Evolutionary conservation across 176 grass and related monocot genomes (phyloP), one percentile per base, ranked within the genome.

Genomic region (Cenchrus fungigraminus): DNA sequence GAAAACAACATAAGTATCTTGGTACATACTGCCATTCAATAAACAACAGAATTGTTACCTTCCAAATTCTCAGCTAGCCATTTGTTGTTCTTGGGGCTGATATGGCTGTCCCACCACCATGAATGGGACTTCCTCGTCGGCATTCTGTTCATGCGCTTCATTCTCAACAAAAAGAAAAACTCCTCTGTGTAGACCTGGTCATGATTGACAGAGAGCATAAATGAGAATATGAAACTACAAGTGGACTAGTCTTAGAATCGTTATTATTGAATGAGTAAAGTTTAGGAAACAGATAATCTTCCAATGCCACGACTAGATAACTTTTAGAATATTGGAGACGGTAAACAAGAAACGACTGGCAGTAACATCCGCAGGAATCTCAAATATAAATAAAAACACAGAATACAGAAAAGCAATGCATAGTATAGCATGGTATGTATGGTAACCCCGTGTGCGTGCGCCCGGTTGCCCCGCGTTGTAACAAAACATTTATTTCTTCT

Each of bases 101-200:
- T 92, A 80, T 98, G 93, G 76, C 96, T 94, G 73, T 94, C 93
- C 96, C 93, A 98, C 96, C 93, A 95, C 93, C 91, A 98, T 70
- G 96, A 95, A 85, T 98, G 89, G 53, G 93, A 90, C 73, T 98
- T 98, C 50, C 76, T 92, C 8, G 91, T 92, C 74, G 74, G 87
- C 82, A 92, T 90, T 69, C 93, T 89, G 9, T 92, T 85, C 93
- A 98, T 95, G 67, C 88, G 85, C 83, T 94, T 92, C 85, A 89
- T 92, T 73, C 14, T 89, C 85, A 80, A 83, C 5, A 40, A 12
- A 84, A 76, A 31, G 62, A 60, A 65, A 52, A 74, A 8, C 12
- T 62, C 62, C 59, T 69, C 1, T 37, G 63, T 7, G 61, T 40
- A 84, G 53, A 45, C 85, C 89, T 91, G 67, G 34, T 81, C 63